Percentiles rank a stretch among this genome's conserved stretches.
Conservation (phyloP, 768 basidiomycete species). For the Strobilomyces echinocephalus region DNA sequence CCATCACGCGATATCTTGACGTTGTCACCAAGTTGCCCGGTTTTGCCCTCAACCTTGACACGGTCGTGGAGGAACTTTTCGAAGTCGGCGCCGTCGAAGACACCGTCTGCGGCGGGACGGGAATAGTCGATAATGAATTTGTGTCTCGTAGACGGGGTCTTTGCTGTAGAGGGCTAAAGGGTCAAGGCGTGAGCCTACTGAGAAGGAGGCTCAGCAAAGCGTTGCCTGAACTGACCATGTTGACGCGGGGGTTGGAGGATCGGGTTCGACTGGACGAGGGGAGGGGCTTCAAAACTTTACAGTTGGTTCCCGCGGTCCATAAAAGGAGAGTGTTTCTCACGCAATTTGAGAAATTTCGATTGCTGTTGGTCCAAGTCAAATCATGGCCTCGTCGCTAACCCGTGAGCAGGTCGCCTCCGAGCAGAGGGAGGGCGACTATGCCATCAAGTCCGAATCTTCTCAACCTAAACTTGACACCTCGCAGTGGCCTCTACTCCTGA, state of each 20-base stretch:
- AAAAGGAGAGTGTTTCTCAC: constrained; percentile 13
- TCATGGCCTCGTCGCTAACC: constrained; percentile 38
- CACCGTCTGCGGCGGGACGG: constrained; percentile 63
- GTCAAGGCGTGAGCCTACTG: constrained; percentile 75
- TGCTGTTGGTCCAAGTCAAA: not conserved
- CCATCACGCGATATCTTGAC: constrained; percentile 87
- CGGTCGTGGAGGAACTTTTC: constrained; percentile 93
- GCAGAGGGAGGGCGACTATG: constrained; percentile 69
- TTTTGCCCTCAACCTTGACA: constrained; percentile 89
- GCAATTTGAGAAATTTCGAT: no score
- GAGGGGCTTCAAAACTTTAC: constrained; percentile 42
- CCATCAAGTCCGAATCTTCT: constrained; percentile 74
- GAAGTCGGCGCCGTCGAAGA: constrained; percentile 61
- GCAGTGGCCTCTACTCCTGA: constrained; percentile 94
- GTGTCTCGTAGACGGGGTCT: constrained; percentile 53
- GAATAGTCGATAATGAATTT: constrained; percentile 87
- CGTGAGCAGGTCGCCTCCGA: constrained; percentile 68
- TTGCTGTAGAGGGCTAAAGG: constrained; percentile 52
- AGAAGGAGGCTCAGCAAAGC: constrained; percentile 91
- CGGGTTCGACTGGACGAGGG: not conserved
- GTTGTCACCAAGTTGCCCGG: constrained; percentile 86
- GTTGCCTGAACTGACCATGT: constrained; percentile 72
- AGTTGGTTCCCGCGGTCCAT: constrained; percentile 34
- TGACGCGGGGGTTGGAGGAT: constrained; percentile 22
- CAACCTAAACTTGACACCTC: constrained; percentile 87